Percentiles rank a stretch among this genome's conserved stretches.
These are phyloP conservation scores for Exophiala sp. DNA, from an alignment of 2,329 filamentous ascomycete species.

Conservation along the genomic window DNA sequence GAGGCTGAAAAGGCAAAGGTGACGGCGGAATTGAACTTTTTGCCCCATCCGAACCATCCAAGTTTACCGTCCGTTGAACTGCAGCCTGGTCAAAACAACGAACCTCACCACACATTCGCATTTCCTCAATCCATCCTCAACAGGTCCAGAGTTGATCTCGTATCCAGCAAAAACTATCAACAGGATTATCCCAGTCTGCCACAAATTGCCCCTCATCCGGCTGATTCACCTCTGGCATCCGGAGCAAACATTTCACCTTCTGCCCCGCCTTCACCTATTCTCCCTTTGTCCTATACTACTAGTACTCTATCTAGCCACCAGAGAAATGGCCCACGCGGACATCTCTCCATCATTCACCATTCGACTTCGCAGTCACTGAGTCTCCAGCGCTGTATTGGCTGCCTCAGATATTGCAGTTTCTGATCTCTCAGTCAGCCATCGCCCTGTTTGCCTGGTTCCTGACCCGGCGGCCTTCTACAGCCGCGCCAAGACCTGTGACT, in stretches of 20 bases:
- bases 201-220: neutral
- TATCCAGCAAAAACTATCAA: neutral
- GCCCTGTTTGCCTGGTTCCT: slow-evolving; percentile 16
- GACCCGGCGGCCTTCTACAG: slow-evolving; percentile 16
- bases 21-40: neutral
- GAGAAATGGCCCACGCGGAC: slow-evolving; percentile 14
- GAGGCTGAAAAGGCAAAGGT: too few species aligned
- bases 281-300: neutral
- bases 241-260: slow-evolving; percentile 5
- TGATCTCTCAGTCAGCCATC: slow-evolving; percentile 4
- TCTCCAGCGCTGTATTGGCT: neutral
- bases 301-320: neutral
- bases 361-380: slow-evolving; percentile 7
- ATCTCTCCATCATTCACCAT: slow-evolving; percentile 7
- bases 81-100: slow-evolving; percentile 7
- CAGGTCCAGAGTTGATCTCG: neutral
- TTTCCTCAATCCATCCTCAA: neutral
- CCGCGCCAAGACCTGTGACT: slow-evolving; percentile 23
- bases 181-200: neutral
- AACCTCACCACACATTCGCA: neutral
- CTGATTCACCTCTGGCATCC: neutral
- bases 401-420: neutral
- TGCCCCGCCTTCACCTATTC: slow-evolving; percentile 11
- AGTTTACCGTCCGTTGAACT: neutral
- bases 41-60: neutral